Conservation (phyloP, 371 early-diverging fungal genomes). For the Mucor mucedo region DNA sequence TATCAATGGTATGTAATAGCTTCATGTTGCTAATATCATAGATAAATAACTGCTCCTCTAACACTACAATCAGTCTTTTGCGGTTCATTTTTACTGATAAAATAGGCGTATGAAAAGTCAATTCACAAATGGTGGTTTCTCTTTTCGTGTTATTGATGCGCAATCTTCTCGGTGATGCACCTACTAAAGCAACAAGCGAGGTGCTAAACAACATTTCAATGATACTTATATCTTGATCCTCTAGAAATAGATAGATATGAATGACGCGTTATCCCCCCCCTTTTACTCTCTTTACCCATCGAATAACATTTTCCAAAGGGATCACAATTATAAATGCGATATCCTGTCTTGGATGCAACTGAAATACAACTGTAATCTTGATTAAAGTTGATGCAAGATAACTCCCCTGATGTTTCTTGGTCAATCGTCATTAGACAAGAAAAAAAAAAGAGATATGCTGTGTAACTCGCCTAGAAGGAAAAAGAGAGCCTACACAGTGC, state of each 20-base stretch:
- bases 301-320: slow-evolving; percentile 89
- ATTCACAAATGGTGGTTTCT: slow-evolving; percentile 94
- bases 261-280: neutral
- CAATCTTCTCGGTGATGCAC: slow-evolving; percentile 87
- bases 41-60: slow-evolving; percentile 89
- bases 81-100: slow-evolving; percentile 94
- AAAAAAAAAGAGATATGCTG: slow-evolving; percentile 10
- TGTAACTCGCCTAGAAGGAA: slow-evolving; percentile 6
- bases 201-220: slow-evolving; percentile 95
- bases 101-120: slow-evolving; percentile 89
- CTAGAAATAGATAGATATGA: slow-evolving; percentile 25
- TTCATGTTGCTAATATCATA: slow-evolving; percentile 97
- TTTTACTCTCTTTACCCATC: slow-evolving; percentile 48
- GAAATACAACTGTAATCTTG: slow-evolving; percentile 93
- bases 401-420: neutral
- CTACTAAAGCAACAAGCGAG: slow-evolving; percentile 87
- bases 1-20: slow-evolving; percentile 92
- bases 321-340: slow-evolving; percentile 93
- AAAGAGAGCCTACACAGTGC: neutral
- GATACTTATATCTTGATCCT: slow-evolving; percentile 80
- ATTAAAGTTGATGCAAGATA: slow-evolving; percentile 76
- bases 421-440: slow-evolving; percentile 11
- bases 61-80: slow-evolving; percentile 85
- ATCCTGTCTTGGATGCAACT: slow-evolving; percentile 86
- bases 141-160: slow-evolving; percentile 96